Evolutionary conservation across 495 filamentous ascomycete species (phyloP), one percentile per base, ranked within the genome.

Genomic region (Penicillium lividum): DNA sequence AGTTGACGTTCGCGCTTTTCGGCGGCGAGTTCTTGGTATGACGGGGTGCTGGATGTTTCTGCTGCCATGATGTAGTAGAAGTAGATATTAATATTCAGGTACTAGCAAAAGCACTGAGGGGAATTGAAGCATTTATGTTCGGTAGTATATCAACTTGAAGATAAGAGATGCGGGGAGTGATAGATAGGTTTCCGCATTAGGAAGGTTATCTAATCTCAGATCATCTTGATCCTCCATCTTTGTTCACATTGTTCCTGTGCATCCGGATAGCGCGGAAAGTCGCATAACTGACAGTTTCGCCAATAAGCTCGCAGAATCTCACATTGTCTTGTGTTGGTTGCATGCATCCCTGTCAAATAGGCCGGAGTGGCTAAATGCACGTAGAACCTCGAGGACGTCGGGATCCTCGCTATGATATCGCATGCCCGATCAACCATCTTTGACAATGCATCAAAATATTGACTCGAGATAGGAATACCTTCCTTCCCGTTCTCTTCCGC

Each of bases 251-350:
- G 67, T 25, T 62, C 62, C 54, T 68, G 64, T 22, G 57, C 68
- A 58, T 70, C 67, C 51, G 67, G 69, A 64, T 72, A 72, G 33
- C 67, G 48, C 25, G 69, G 69, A 48, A 70, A 68, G 38, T 70
- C 65, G 25, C 62, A 67, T 5, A 56, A 42, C 51, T 54, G 66
- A 42, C 67, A 72, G 44, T 68, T 70, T 16, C 59, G 60, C 69
- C 69, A 72, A 54, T 70, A 70, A 1, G 11, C 44, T 45, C 67
- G 54, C 30, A 70, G 50, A 48, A 66, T 54, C 31, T 72, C 69
- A 47, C 63, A 68, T 50, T 72, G 69, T 10, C 29, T 16, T 7
- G 57, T 15, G 2, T 50, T 58, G 9, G 57, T 63, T 11, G 66
- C 68, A 36, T 67, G 49, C 50, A 68, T 66, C 0, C 61, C 66